These are phyloP conservation scores for Thermothelomyces thermophilus DNA, from an alignment of 2,329 filamentous ascomycete species.

Conservation along the genomic window DNA sequence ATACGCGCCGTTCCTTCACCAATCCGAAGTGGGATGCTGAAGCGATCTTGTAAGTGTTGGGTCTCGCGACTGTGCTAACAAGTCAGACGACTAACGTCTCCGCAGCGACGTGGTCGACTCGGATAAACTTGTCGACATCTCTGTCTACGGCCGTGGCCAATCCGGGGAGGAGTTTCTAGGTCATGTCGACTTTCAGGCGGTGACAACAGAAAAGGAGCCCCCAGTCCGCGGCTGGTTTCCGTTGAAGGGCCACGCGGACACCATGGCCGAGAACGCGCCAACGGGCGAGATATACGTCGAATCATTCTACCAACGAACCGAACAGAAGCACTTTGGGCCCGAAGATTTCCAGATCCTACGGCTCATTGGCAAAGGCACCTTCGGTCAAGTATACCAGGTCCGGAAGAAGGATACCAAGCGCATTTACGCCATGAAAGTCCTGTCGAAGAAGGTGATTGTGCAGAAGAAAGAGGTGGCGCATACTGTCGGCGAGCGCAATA, in stretches of 20 bases:
- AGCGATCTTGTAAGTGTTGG: conserved; percentile 73
- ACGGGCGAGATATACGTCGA: conserved; percentile 88
- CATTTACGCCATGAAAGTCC: conserved; percentile 98
- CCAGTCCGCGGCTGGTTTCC: conserved; percentile 80
- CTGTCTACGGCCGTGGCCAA: conserved; percentile 77
- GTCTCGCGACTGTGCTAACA: too few relatives aligned
- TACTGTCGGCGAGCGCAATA: conserved; percentile 94
- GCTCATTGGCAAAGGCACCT: conserved; percentile 95
- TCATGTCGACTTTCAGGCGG: conserved; percentile 74
- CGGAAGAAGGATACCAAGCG: conserved; percentile 92
- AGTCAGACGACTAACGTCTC: conserved; percentile 10
- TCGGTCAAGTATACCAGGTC: conserved; percentile 97
- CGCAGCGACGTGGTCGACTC: conserved; percentile 87
- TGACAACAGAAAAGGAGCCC: conserved; percentile 56
- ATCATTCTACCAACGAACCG: conserved; percentile 76
- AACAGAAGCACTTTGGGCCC: conserved; percentile 87
- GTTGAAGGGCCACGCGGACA: conserved; percentile 68
- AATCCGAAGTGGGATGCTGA: conserved; percentile 95
- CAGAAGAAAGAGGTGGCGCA: conserved; percentile 99
- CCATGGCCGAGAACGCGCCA: conserved; percentile 60
- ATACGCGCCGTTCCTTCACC: conserved; percentile 55
- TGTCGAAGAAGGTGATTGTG: conserved; percentile 99
- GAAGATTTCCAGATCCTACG: conserved; percentile 95
- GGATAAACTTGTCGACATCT: conserved; percentile 84
- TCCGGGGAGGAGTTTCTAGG: conserved; percentile 87